These are phyloP conservation scores for Gorgonomyces haynaldii DNA, from an alignment of 192 early-diverging fungal genomes.

Conservation along the genomic window DNA sequence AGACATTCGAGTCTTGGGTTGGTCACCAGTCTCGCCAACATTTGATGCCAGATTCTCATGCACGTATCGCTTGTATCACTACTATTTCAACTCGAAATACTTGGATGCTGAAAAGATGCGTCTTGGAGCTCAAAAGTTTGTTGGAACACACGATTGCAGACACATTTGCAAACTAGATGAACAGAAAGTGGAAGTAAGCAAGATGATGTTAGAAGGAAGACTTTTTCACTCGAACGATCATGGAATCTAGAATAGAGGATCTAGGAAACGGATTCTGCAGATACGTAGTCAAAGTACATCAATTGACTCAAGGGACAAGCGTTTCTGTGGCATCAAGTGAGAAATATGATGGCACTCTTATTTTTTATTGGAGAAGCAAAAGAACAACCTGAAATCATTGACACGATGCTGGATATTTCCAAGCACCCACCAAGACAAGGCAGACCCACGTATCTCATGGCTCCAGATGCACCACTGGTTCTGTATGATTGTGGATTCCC, in stretches of 20 bases:
- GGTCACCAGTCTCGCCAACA: slow-evolving; percentile 62
- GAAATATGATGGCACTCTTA: slow-evolving; percentile 88
- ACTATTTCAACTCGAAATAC: slow-evolving; percentile 63
- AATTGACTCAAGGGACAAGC: slow-evolving; percentile 50
- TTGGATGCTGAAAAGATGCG: slow-evolving; percentile 71
- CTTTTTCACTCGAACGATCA: slow-evolving; percentile 60
- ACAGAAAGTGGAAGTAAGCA: slow-evolving; percentile 63
- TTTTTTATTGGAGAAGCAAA: slow-evolving; percentile 72
- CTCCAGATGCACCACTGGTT: slow-evolving; percentile 77
- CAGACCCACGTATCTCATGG: slow-evolving; percentile 87
- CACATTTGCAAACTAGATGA: slow-evolving; percentile 94
- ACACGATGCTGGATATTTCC: slow-evolving; percentile 54
- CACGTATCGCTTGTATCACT: slow-evolving; percentile 72
- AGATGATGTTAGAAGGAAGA: too few species aligned
- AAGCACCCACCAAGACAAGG: slow-evolving; percentile 32
- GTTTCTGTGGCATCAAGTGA: slow-evolving; percentile 96
- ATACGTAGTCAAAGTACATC: slow-evolving; percentile 53
- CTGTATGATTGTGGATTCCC: slow-evolving; percentile 76
- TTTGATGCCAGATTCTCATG: slow-evolving; percentile 89
- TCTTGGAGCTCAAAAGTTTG: slow-evolving; percentile 50
- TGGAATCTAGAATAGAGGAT: slow-evolving; percentile 45
- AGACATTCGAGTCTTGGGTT: slow-evolving; percentile 84
- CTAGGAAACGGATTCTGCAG: slow-evolving; percentile 43
- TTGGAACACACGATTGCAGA: slow-evolving; percentile 85
- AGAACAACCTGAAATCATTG: slow-evolving; percentile 62